Percentiles rank a stretch among this genome's conserved stretches.
phyloP scores from a whole-genome alignment of 2,329 filamentous ascomycete genomes.

The Fusarium abutilonis region DNA sequence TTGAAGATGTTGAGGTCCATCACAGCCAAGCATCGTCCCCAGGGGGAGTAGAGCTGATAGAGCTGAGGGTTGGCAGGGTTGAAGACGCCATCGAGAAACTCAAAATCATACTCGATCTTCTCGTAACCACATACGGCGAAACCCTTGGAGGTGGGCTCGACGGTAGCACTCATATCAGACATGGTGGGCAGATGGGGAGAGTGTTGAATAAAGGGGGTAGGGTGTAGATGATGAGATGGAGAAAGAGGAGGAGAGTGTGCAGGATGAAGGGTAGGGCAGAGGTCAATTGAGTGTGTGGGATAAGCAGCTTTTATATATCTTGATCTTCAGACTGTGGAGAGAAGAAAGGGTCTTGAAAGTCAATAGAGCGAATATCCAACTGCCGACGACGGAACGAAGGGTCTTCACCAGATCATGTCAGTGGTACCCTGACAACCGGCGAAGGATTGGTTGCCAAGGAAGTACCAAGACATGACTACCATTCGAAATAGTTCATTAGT shows the following conservation, averaged over 20 bases:
- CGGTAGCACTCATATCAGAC: conserved; percentile 75
- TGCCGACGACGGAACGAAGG: conserved; percentile 11
- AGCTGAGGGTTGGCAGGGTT: conserved; percentile 68
- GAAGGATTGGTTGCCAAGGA: background rate
- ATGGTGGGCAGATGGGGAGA: conserved; percentile 54
- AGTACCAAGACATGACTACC: conserved; percentile 13
- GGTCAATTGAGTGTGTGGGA: conserved; percentile 10
- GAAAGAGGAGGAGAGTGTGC: conserved; percentile 15
- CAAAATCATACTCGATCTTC: conserved; percentile 80
- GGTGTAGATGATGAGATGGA: background rate
- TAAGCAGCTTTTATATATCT: conserved; percentile 27
- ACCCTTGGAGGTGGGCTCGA: conserved; percentile 69
- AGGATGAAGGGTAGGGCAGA: conserved; percentile 5
- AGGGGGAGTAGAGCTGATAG: conserved; percentile 71
- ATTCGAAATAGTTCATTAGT: conserved; percentile 6
- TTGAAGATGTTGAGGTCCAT: conserved; percentile 78
- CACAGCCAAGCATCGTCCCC: conserved; percentile 72
- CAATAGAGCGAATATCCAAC: conserved; percentile 10
- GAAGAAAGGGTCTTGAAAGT: background rate
- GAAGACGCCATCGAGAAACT: conserved; percentile 76
- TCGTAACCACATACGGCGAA: conserved; percentile 79
- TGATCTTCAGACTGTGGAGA: background rate
- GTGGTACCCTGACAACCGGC: background rate
- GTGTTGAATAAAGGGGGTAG: conserved; percentile 5
- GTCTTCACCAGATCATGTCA: conserved; percentile 16